A percentile compares a stretch with the other conserved stretches of the same genome.
Conservation (phyloP, 106 monocot genomes). For the Dioscorea dumetorum region DNA sequence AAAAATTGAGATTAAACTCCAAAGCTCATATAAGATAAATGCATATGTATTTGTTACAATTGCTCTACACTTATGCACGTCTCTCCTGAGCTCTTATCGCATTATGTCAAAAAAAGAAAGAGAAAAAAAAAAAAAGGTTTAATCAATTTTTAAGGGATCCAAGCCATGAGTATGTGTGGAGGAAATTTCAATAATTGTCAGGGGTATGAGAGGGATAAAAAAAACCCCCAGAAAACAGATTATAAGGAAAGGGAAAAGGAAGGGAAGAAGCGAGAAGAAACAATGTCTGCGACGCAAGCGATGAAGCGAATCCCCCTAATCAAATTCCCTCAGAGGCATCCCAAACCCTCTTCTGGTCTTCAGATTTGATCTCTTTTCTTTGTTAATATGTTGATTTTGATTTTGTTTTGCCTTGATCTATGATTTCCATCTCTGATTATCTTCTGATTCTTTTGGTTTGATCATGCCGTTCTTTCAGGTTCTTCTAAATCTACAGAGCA, state of each 20-base stretch:
- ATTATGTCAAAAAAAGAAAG: no score
- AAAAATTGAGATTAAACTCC: no score
- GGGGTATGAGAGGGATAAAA: no score
- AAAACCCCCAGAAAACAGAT: background rate
- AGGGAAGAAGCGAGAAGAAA: constrained; percentile 5
- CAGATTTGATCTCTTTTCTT: background rate
- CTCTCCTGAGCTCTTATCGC: no score
- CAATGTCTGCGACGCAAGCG: background rate
- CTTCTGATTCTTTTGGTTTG: background rate
- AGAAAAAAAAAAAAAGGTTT: no score
- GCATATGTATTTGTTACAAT: no score
- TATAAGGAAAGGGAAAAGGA: constrained; percentile 8
- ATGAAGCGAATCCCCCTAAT: constrained; percentile 13
- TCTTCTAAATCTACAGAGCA: background rate
- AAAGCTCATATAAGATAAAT: no score
- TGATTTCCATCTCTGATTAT: background rate
- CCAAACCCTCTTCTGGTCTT: constrained; percentile 1
- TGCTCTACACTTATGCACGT: no score
- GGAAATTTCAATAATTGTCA: no score
- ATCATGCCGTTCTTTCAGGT: background rate
- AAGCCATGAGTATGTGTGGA: no score
- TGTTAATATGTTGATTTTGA: background rate
- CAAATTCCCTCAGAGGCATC: constrained; percentile 18
- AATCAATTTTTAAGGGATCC: no score
- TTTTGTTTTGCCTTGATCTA: background rate